Evolutionary conservation across 208 protist species (phyloP).

Genomic region (Acanthamoeba healyi): DNA sequence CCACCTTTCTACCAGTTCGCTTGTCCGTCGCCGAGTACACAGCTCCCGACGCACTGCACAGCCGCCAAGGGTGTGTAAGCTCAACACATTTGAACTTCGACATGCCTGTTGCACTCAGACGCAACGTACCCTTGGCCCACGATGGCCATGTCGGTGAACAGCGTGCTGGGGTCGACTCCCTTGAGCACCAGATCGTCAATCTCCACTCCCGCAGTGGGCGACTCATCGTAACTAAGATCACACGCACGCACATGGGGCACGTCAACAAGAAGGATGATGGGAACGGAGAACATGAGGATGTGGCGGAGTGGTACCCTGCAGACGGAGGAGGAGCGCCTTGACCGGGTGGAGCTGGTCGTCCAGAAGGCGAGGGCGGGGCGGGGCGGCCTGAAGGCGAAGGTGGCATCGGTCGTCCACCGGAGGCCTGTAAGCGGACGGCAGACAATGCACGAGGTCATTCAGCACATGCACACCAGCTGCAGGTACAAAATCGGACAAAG

Average conservation of each 20-base stretch:
- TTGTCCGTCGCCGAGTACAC: conserved; percentile 48
- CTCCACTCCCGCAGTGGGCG: conserved; percentile 28
- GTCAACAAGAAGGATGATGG: neutral
- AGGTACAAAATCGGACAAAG: no score
- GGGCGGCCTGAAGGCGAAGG: neutral
- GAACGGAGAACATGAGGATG: neutral
- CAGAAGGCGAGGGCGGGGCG: neutral
- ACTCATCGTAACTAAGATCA: neutral
- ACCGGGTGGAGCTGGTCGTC: neutral
- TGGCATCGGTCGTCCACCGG: neutral
- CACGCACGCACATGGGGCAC: no score
- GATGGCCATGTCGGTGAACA: conserved; percentile 20
- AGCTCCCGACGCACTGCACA: conserved; percentile 56
- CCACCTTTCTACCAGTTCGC: conserved; percentile 30
- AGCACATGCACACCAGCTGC: no score
- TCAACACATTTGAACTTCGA: no score
- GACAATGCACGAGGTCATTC: no score
- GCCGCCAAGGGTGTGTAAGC: no score
- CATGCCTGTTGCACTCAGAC: no score
- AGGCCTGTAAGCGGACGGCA: neutral
- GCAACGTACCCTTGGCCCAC: conserved; percentile 32
- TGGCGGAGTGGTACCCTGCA: neutral
- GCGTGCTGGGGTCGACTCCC: neutral
- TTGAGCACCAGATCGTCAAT: conserved; percentile 40
- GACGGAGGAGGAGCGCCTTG: neutral